Evolutionary conservation across 805 yeast species (phyloP).

Genomic region (Ogataea nonfermentans): DNA sequence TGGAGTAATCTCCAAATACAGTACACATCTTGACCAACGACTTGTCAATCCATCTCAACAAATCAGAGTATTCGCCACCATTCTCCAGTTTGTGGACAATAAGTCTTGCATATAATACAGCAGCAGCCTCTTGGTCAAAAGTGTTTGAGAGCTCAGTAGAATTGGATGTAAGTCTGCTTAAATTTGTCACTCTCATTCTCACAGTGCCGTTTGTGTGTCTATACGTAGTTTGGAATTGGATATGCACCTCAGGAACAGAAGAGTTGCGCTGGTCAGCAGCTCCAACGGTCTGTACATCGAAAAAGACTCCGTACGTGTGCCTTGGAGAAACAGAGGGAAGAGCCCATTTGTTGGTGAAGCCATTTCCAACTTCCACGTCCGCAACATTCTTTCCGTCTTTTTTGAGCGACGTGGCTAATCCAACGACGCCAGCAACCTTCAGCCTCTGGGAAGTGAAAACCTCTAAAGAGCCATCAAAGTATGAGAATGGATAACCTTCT

Average conservation of each 20-base stretch:
- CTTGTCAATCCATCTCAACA: slow-evolving; percentile 92
- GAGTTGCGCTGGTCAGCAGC: slow-evolving; percentile 42
- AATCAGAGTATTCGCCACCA: slow-evolving; percentile 71
- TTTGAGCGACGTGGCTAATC: slow-evolving; percentile 79
- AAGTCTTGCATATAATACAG: slow-evolving; percentile 87
- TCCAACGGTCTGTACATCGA: slow-evolving; percentile 66
- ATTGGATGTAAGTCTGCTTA: slow-evolving; percentile 52
- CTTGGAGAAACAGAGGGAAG: slow-evolving; percentile 83
- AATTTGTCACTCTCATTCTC: slow-evolving; percentile 87
- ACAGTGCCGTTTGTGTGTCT: slow-evolving; percentile 94
- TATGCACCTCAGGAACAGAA: slow-evolving; percentile 37
- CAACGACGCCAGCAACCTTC: slow-evolving; percentile 89
- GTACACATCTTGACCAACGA: slow-evolving; percentile 87
- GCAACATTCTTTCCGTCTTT: slow-evolving; percentile 74
- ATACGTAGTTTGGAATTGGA: slow-evolving; percentile 86
- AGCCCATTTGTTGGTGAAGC: slow-evolving; percentile 87
- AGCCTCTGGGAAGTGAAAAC: slow-evolving; percentile 85
- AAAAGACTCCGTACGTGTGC: slow-evolving; percentile 85
- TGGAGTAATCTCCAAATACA: slow-evolving; percentile 88
- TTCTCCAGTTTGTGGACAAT: slow-evolving; percentile 89
- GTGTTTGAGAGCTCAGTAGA: slow-evolving; percentile 52
- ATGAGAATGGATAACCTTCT: slow-evolving; percentile 83
- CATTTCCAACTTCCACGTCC: slow-evolving; percentile 91
- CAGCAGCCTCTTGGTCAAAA: slow-evolving; percentile 99
- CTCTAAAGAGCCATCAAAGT: slow-evolving; percentile 84